phyloP scores from a whole-genome alignment of 768 basidiomycete species.

The Udeniomyces megalosporus region DNA sequence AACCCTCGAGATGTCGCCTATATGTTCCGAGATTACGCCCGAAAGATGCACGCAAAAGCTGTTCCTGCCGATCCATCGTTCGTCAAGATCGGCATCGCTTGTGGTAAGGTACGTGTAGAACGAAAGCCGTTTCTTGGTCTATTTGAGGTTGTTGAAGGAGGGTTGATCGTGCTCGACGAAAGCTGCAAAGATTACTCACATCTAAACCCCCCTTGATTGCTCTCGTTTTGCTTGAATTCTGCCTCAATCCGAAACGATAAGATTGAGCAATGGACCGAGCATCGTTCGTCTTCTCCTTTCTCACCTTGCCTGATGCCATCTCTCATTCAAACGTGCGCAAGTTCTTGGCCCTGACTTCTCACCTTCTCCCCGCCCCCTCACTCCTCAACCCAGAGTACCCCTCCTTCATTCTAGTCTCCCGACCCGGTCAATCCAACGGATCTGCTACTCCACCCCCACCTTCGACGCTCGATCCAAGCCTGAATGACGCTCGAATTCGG shows the following conservation, averaged over 20 bases:
- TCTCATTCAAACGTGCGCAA: too few species aligned
- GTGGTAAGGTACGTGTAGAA: constrained; percentile 34
- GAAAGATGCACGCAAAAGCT: constrained; percentile 67
- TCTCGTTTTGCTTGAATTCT: not conserved
- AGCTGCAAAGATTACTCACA: too few species aligned
- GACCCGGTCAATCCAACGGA: constrained; percentile 1
- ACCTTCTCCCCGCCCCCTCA: not conserved
- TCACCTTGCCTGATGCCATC: not conserved
- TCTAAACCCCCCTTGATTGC: not conserved
- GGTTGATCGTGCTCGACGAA: not conserved
- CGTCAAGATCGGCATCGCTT: constrained; percentile 62
- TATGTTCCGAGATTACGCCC: constrained; percentile 68
- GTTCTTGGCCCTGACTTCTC: too few species aligned
- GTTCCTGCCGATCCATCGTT: constrained; percentile 71
- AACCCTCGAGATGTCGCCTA: constrained; percentile 82
- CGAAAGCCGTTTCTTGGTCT: too few species aligned
- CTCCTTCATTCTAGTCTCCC: constrained; percentile 47
- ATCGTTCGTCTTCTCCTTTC: constrained; percentile 27
- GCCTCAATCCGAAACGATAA: too few species aligned
- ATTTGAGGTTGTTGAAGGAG: not conserved
- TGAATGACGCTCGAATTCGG: constrained; percentile 29
- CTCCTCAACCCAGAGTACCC: constrained; percentile 45
- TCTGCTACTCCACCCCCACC: constrained; percentile 17
- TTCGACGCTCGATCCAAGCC: constrained; percentile 26
- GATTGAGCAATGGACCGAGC: constrained; percentile 92